Evolutionary conservation across 164 flowering plant genomes (phyloP), one percentile per base, ranked within the genome.

Genomic region (Nymphaea thermarum): DNA sequence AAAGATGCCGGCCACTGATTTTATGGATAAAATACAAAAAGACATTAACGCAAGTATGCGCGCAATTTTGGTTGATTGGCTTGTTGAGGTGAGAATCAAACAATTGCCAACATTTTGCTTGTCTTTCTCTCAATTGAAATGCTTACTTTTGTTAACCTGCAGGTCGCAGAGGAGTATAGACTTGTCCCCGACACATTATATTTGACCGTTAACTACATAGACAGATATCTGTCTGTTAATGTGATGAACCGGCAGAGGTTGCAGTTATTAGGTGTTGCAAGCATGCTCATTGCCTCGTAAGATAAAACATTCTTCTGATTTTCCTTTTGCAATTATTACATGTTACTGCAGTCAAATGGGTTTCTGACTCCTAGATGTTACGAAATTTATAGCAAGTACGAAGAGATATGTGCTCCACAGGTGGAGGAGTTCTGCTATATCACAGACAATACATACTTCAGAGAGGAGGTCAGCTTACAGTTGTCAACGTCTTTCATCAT

Each of bases 251-350:
- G 93, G 70, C 96, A 91, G 73, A 76, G 81, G 12, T 79, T 95
- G 36, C 99, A 95, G 74, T 73, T 95, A 75, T 91, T 95, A 67
- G 99, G 99, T 65, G 89, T 95, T 67, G 89, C 99, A 42, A 87
- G 91, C 88, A 92, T 95, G 99, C 90, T 95, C 94, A 85, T 95
- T 65, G 99, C 99, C 45, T 77, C 98, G 99, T 95, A 88, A 85
- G 98, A 63, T 61, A n/a, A 62, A 7, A 62, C 25, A 12, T 17
- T 62, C 1, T 62, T 17, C 7, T 62, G 36, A 17, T 17, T 17
- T 62, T 17, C 42, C 64, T 62, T 62, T 12, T 62, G 36, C 11
- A 25, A 25, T 25, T 25, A 25, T 25, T 25, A 25, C 36, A 25
- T 25, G 36, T 25, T 25, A 1, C 36, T 25, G 36, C 36, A 25